phyloP scores from a whole-genome alignment of 106 monocot species.

The Dendrobium chrysotoxum region DNA sequence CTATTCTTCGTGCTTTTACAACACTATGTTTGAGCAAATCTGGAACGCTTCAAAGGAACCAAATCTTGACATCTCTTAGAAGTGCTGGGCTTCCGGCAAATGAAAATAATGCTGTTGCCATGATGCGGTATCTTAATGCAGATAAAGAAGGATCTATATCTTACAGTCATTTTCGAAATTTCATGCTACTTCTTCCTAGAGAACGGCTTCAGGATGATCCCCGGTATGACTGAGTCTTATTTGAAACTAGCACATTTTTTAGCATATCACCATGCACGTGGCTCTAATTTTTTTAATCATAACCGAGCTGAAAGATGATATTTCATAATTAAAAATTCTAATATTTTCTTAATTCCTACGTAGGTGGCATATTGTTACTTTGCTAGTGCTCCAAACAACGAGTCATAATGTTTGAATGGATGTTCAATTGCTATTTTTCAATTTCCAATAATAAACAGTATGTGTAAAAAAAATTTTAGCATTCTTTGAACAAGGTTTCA shows the following conservation, averaged over 20 bases:
- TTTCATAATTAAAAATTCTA: not conserved
- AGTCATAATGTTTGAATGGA: not conserved
- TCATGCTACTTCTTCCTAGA: slow-evolving; percentile 95
- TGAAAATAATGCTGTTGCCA: slow-evolving; percentile 90
- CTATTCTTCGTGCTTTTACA: slow-evolving; percentile 90
- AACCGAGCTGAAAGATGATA: not conserved
- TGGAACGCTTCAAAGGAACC: slow-evolving; percentile 87
- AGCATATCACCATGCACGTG: not conserved
- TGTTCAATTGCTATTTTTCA: not conserved
- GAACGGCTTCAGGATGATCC: slow-evolving; percentile 97
- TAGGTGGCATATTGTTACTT: not conserved
- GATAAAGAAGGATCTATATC: slow-evolving; percentile 76
- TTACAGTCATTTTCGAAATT: slow-evolving; percentile 94
- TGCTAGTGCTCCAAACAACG: not conserved
- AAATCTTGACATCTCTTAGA: slow-evolving; percentile 81
- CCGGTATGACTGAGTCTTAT: slow-evolving; percentile 32
- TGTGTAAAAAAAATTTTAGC: not conserved
- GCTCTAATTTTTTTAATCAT: not conserved
- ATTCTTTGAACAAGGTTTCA: not conserved
- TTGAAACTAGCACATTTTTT: not conserved
- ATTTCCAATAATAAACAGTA: not conserved
- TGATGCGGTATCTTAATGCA: slow-evolving; percentile 89
- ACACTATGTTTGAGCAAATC: slow-evolving; percentile 94
- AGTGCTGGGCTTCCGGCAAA: slow-evolving; percentile 93
- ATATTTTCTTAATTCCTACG: not conserved